phyloP scores from a whole-genome alignment of 1,284 basidiomycete species.

The Fistulina hepatica region DNA sequence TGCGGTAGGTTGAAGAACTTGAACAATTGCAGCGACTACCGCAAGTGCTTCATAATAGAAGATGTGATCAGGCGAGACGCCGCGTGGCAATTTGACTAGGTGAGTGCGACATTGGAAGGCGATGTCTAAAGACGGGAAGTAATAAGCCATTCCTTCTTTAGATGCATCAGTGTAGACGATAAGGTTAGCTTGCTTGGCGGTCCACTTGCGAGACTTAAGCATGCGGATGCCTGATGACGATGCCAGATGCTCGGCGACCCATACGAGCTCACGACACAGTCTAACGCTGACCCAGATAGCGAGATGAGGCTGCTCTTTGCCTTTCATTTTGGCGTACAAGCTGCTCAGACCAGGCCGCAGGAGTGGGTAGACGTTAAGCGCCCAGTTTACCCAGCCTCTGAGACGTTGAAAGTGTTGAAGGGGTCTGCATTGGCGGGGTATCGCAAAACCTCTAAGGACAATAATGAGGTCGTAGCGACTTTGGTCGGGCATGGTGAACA shows the following conservation, averaged over 20 bases:
- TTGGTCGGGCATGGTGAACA: conserved; percentile 19
- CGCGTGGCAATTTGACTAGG: conserved; percentile 16
- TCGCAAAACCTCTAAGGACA: too few relatives aligned
- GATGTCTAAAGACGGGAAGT: neutral
- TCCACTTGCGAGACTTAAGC: conserved; percentile 21
- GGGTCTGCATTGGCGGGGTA: conserved; percentile 1
- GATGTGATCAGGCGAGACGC: too few relatives aligned
- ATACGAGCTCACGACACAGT: conserved; percentile 20
- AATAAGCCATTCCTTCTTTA: conserved; percentile 1
- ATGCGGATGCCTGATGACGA: conserved; percentile 19
- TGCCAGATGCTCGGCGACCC: conserved; percentile 22
- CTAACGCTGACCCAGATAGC: conserved; percentile 18
- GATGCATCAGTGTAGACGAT: conserved; percentile 10
- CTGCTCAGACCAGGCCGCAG: conserved; percentile 19
- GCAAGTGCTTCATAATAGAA: conserved; percentile 24
- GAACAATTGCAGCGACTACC: conserved; percentile 18
- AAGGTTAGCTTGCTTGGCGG: conserved; percentile 14
- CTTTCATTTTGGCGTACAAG: conserved; percentile 9
- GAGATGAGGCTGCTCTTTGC: conserved; percentile 1
- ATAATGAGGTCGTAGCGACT: conserved; percentile 12
- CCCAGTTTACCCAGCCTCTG: conserved; percentile 25
- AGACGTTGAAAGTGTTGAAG: conserved; percentile 17
- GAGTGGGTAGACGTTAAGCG: conserved; percentile 22
- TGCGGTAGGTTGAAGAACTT: neutral
- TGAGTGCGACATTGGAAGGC: conserved; percentile 23